Conservation (phyloP, 768 basidiomycete species). For the Boletales sp. region DNA sequence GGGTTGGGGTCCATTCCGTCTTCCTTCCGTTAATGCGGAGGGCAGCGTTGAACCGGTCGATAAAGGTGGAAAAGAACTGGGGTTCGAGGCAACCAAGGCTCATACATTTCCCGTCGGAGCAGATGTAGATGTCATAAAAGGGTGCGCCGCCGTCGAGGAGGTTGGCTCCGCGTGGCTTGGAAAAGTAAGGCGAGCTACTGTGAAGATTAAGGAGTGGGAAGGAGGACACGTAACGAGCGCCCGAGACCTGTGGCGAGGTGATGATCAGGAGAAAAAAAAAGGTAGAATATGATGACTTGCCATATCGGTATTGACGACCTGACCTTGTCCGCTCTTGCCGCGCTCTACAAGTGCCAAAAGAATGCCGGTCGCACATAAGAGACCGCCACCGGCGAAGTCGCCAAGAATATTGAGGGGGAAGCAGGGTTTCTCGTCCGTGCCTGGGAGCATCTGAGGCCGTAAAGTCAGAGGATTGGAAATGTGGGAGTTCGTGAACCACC, state of each 20-base stretch:
- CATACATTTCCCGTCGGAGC: slow-evolving; percentile 72
- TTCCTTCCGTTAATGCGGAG: slow-evolving; percentile 40
- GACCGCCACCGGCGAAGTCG: slow-evolving; percentile 81
- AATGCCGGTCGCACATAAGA: slow-evolving; percentile 68
- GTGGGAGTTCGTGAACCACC: slow-evolving; percentile 2
- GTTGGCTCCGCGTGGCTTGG: slow-evolving; percentile 50
- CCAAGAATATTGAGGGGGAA: slow-evolving; percentile 77
- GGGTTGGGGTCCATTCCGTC: slow-evolving; percentile 54
- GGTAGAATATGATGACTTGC: slow-evolving; percentile 31
- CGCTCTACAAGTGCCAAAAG: slow-evolving; percentile 73
- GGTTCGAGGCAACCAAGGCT: slow-evolving; percentile 75
- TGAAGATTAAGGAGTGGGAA: slow-evolving; percentile 57
- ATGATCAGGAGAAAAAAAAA: neutral
- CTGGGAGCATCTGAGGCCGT: slow-evolving; percentile 58
- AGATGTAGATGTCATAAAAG: slow-evolving; percentile 72
- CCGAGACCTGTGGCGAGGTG: slow-evolving; percentile 59
- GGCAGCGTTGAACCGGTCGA: slow-evolving; percentile 49
- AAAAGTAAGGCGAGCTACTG: slow-evolving; percentile 34
- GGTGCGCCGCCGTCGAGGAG: slow-evolving; percentile 75
- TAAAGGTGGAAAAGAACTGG: slow-evolving; percentile 62
- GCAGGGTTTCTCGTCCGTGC: slow-evolving; percentile 54
- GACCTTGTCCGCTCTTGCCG: slow-evolving; percentile 60
- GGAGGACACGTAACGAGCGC: slow-evolving; percentile 71
- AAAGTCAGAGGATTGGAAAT: neutral
- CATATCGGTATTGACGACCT: slow-evolving; percentile 77